A percentile compares a stretch with the other conserved stretches of the same genome.
Conservation (phyloP, 495 filamentous ascomycete genomes). For the Ramalina intermedia region DNA sequence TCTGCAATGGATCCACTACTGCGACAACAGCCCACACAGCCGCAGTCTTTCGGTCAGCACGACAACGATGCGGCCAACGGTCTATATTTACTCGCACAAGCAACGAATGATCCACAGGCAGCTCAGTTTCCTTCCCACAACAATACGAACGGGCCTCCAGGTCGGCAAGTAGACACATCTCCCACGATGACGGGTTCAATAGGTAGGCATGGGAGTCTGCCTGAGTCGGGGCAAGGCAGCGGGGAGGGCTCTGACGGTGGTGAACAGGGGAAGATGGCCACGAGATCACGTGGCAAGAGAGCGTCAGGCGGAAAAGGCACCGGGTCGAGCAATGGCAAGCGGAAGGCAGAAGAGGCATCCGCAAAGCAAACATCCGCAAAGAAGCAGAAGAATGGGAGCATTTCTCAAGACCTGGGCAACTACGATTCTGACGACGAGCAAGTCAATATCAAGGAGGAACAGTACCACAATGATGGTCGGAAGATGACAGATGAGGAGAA, state of each 20-base stretch:
- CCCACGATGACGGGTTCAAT: slow-evolving; percentile 23
- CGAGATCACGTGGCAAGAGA: slow-evolving; percentile 58
- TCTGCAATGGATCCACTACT: slow-evolving; percentile 37
- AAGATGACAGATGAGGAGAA: slow-evolving; percentile 99
- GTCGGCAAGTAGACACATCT: slow-evolving; percentile 18
- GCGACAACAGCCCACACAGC: slow-evolving; percentile 24
- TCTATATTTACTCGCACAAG: slow-evolving; percentile 75
- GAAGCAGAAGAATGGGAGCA: slow-evolving; percentile 47
- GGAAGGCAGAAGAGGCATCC: slow-evolving; percentile 67
- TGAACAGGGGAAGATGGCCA: slow-evolving; percentile 44
- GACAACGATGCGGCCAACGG: slow-evolving; percentile 95
- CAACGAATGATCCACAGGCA: slow-evolving; percentile 43
- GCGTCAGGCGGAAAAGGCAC: slow-evolving; percentile 31
- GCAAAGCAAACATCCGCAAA: slow-evolving; percentile 54
- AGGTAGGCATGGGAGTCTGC: slow-evolving; percentile 23
- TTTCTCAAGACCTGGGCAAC: slow-evolving; percentile 36
- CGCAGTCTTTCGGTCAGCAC: slow-evolving; percentile 60
- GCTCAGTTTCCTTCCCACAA: slow-evolving; percentile 39
- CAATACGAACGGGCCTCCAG: slow-evolving; percentile 29
- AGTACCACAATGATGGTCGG: slow-evolving; percentile 31
- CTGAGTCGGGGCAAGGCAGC: slow-evolving; percentile 47
- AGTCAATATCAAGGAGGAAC: slow-evolving; percentile 37
- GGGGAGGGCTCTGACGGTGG: slow-evolving; percentile 60
- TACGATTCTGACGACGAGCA: slow-evolving; percentile 42
- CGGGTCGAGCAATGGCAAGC: slow-evolving; percentile 40